Evolutionary conservation across 2,329 filamentous ascomycete genomes (phyloP).

Genomic region (Stromatinia cepivora): DNA sequence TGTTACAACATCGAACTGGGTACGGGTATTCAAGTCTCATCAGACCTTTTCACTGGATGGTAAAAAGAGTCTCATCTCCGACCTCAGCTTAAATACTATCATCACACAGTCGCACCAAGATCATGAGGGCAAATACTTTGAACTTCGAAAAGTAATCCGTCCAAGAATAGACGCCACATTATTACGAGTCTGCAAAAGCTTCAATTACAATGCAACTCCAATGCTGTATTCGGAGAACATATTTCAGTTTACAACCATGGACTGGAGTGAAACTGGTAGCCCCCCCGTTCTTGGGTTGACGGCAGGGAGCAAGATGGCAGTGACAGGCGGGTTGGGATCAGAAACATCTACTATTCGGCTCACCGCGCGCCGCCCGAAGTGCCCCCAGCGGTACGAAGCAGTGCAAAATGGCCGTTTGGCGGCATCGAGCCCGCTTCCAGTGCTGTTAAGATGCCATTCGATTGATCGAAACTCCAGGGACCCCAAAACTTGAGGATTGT

Average conservation of each 20-base stretch:
- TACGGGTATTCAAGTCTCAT: background rate
- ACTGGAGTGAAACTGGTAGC: background rate
- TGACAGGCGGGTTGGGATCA: too few relatives aligned
- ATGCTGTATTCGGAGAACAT: background rate
- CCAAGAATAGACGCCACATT: background rate
- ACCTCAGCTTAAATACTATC: background rate
- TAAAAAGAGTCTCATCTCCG: background rate
- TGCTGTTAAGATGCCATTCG: background rate
- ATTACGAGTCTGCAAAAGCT: background rate
- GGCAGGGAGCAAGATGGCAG: fast-evolving
- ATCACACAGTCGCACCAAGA: background rate
- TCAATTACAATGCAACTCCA: background rate
- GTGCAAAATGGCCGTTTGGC: background rate
- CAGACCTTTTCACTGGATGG: background rate
- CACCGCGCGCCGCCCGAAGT: background rate
- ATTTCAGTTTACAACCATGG: background rate
- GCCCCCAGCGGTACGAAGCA: fast-evolving
- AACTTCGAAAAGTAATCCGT: background rate
- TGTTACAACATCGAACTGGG: background rate
- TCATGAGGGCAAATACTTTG: background rate
- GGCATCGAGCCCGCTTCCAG: too few relatives aligned
- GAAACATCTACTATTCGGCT: background rate
- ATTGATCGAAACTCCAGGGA: background rate
- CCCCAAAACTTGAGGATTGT: background rate
- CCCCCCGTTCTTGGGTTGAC: background rate